phyloP scores from a whole-genome alignment of 1,139 yeast species.

The Hansenula lynferdii region DNA sequence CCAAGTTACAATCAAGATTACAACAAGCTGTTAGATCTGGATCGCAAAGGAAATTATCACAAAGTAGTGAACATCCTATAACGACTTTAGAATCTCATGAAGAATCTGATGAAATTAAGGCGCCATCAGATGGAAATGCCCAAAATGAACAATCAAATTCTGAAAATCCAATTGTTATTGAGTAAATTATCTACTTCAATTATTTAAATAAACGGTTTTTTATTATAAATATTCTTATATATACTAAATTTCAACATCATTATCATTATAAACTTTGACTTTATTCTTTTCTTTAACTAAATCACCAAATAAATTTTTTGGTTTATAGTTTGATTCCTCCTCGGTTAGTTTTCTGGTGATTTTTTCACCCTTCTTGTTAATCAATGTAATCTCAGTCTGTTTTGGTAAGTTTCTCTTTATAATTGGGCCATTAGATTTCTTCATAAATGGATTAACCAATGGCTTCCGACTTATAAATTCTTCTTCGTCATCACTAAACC shows the following conservation, averaged over 20 bases:
- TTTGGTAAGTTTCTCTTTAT: slow-evolving; percentile 15
- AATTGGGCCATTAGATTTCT: slow-evolving; percentile 3
- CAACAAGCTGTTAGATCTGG: slow-evolving; percentile 20
- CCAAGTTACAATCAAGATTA: slow-evolving; percentile 18
- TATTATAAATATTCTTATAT: neutral
- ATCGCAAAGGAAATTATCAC: slow-evolving; percentile 3
- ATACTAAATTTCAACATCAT: slow-evolving; percentile 1
- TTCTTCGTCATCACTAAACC: slow-evolving; percentile 9
- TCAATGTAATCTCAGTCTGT: slow-evolving; percentile 16
- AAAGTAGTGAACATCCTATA: neutral
- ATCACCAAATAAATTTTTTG: slow-evolving; percentile 9
- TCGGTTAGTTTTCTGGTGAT: slow-evolving; percentile 10
- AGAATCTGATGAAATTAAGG: neutral
- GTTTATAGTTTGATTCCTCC: slow-evolving; percentile 10
- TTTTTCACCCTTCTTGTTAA: slow-evolving; percentile 22
- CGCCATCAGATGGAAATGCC: neutral
- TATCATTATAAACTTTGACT: slow-evolving; percentile 8
- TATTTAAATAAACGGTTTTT: neutral
- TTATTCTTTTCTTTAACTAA: slow-evolving; percentile 2
- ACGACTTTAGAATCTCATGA: neutral
- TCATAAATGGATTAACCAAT: slow-evolving; percentile 15
- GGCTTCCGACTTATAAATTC: slow-evolving; percentile 6
- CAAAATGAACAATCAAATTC: neutral
- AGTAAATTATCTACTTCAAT: neutral
- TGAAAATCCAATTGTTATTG: slow-evolving; percentile 1